Evolutionary conservation across 257 asterid genomes (phyloP).

Genomic region (Nicotiana knightiana): DNA sequence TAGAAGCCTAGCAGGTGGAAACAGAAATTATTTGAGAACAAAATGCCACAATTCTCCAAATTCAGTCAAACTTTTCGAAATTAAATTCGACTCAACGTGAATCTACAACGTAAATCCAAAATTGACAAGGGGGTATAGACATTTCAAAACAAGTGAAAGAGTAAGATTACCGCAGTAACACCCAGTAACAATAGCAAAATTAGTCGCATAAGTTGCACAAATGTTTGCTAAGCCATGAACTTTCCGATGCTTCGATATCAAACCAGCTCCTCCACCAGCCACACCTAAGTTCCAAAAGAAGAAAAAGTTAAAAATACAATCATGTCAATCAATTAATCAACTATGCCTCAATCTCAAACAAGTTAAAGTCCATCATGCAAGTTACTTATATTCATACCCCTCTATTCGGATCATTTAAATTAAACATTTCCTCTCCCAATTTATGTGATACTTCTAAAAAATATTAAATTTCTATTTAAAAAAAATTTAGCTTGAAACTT

Average conservation of each 20-base stretch:
- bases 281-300: constrained; percentile 40
- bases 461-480: too few relatives aligned
- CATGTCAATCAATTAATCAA: not conserved
- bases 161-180: constrained; percentile 70
- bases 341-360: not conserved
- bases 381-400: not conserved
- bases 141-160: not conserved
- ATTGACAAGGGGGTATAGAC: not conserved
- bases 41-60: not conserved
- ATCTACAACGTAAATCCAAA: not conserved
- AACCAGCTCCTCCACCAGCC: constrained; percentile 79
- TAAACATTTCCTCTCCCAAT: too few relatives aligned
- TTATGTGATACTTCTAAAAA: too few relatives aligned
- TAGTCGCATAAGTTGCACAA: constrained; percentile 69
- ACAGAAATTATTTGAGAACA: too few relatives aligned
- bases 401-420: not conserved
- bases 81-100: not conserved
- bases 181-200: constrained; percentile 80
- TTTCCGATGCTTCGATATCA: constrained; percentile 67
- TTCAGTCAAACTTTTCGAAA: not conserved
- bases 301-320: not conserved
- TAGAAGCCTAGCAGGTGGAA: not conserved
- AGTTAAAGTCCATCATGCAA: not conserved
- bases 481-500: too few relatives aligned
- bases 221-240: constrained; percentile 51